Base-by-base conservation (phyloP, 768 basidiomycete genomes). In the Kwoniella sp. region DNA sequence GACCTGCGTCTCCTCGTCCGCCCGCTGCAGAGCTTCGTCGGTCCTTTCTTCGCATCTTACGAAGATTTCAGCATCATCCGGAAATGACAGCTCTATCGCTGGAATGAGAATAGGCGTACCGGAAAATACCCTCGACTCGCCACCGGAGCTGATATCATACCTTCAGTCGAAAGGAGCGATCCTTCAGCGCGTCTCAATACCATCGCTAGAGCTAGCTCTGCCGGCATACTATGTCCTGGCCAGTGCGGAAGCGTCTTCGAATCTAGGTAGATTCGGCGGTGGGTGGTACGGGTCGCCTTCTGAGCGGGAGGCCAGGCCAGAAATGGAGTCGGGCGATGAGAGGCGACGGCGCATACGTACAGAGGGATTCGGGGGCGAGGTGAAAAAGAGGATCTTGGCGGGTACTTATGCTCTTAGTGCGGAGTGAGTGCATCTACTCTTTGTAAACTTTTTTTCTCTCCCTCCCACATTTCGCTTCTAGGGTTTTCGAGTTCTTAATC, bases 201-300 rank as follows among this genome's bases (percentile, higher is more conserved):
- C 91, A 0, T 80, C 82, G 1, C 86, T 86, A 0, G 79, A 77
- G 1, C 89, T 89, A 72, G 90, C 91, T 0, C 83, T 98, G 4
- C 91, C 92, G 59, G 90, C 92, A 13, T 98, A 98, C 82, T 98
- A 97, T 73, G 90, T 96, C n/a, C 84, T 98, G 17, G 90, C 95
- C 1, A 90, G 88, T 64, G 93, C 95, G 0, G 95, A 97, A 76
- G 94, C 94, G 0, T 89, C 90, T 65, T 93, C 91, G 61, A 96
- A 94, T 73, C 82, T 98, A 60, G 91, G 90, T 3, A 83, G 92
- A 44, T 98, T 88, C 73, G 92, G 94, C 52, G 94, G 94, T 0
- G 85, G 93, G 1, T 85, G 88, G 70, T 96, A 88, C 73, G 95
- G 93, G 40, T 61, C 64, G 9, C 19, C 37, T 4, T 2, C 27